Base-by-base conservation (phyloP, 192 early-diverging fungal species). In the Coemansia brasiliensis region DNA sequence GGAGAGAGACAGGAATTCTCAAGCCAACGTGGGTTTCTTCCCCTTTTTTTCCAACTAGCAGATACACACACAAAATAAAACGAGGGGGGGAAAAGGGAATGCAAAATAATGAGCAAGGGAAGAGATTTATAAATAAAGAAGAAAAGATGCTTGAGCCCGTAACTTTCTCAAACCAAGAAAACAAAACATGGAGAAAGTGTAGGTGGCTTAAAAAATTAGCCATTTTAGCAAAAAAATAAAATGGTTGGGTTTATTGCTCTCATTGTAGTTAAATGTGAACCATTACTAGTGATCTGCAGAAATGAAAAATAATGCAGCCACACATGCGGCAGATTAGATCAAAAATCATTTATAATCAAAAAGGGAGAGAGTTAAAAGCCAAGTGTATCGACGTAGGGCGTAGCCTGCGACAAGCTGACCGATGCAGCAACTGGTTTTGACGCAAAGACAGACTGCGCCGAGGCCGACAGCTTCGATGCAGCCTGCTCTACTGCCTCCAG, bases 311-410 rank as follows among this genome's bases (percentile, higher is more conserved):
- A 35, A 35, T 10, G 32, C n/a, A n/a, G n/a, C 32, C 32, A 35
- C 32, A 7, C 32, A 35, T 35, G 32, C 32, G n/a, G n/a, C 32
- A 7, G 32, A 35, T 35, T 7, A 35, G 32, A 35, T 35, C 32
- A 35, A 35, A 10, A 2, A 35, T 10, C 32, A 25, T 13, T 49
- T 49, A 49, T 26, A 25, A 26, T 49, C 40, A 42, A n/a, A 25
- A 26, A 16, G 27, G 15, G 39, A 39, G 49, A 59, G 22, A 18
- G 22, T 37, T 65, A 79, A 40, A 79, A 74, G 53, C 78, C 78
- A 49, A 80, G 72, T 16, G 78, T 80, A 37, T 80, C 78, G 55
- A 74, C 72, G 55, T 80, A 80, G 20, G 78, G 46, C 1, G 72
- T 74, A 20, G 61, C 37, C 59, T 75, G 72, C n/a, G 72, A 59